Percentiles rank a stretch among this genome's conserved stretches.
Conservation (phyloP, 805 yeast species). For the Metschnikowia gelsemii region DNA sequence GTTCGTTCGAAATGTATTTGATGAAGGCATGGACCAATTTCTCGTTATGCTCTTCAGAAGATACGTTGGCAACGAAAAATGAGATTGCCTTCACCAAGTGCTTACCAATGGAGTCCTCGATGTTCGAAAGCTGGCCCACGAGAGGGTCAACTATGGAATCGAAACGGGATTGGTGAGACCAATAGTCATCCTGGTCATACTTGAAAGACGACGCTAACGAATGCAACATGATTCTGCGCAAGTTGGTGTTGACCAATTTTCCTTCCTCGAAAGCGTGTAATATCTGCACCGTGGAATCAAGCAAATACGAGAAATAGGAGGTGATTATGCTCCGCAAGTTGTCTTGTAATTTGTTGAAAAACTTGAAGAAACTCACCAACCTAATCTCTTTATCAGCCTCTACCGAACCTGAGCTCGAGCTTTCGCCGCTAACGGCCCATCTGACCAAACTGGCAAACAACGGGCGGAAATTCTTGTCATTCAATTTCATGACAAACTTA, state of each 20-base stretch:
- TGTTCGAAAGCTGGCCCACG: constrained; percentile 60
- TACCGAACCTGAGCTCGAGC: constrained; percentile 40
- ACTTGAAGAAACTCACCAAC: constrained; percentile 74
- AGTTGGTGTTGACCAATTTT: constrained; percentile 44
- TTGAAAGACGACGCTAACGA: constrained; percentile 80
- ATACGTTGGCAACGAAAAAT: constrained; percentile 66
- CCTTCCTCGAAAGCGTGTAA: constrained; percentile 50
- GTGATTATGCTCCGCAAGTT: constrained; percentile 85
- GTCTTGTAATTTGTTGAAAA: constrained; percentile 82
- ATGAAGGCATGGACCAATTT: constrained; percentile 47
- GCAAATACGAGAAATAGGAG: constrained; percentile 77
- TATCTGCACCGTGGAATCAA: constrained; percentile 66
- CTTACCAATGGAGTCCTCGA: constrained; percentile 76
- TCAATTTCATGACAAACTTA: constrained; percentile 79
- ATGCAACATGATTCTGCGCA: constrained; percentile 71
- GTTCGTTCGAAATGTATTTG: constrained; percentile 41
- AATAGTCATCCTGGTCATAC: constrained; percentile 89
- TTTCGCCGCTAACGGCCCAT: constrained; percentile 92
- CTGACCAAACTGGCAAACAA: constrained; percentile 79
- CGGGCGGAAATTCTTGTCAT: constrained; percentile 92
- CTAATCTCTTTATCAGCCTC: constrained; percentile 48
- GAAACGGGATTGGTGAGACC: constrained; percentile 87
- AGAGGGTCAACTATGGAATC: constrained; percentile 65
- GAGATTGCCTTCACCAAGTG: constrained; percentile 78
- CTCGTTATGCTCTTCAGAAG: constrained; percentile 71